Conservation (phyloP, 306 rosid species). For the Quercus wislizeni region DNA sequence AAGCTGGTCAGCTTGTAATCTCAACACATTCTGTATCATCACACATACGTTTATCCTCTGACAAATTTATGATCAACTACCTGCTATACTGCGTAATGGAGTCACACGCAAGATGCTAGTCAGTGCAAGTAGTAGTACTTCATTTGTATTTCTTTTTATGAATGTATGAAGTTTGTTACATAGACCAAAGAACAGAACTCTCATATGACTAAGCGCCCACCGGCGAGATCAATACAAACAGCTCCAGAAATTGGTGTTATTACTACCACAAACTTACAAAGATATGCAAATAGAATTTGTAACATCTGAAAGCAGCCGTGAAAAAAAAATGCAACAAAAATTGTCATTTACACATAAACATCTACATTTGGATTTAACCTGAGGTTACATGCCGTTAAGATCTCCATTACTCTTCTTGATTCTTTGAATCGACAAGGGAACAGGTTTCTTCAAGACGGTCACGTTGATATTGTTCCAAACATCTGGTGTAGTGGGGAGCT, state of each 20-base stretch:
- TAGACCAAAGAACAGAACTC: neutral
- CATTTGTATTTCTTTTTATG: neutral
- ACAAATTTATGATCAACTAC: too few relatives aligned
- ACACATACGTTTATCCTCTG: too few relatives aligned
- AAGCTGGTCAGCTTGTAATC: too few relatives aligned
- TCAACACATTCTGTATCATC: too few relatives aligned
- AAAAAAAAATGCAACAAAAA: neutral
- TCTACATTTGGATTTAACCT: constrained; percentile 25
- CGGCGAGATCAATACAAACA: neutral
- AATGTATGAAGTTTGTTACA: neutral
- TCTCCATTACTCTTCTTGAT: constrained; percentile 40
- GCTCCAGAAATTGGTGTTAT: neutral
- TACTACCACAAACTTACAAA: neutral
- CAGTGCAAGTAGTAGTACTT: neutral
- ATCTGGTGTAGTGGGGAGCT: constrained; percentile 62
- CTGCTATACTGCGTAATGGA: too few relatives aligned
- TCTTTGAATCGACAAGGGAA: constrained; percentile 56
- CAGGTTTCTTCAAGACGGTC: constrained; percentile 59
- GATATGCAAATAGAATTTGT: neutral
- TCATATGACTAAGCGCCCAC: neutral
- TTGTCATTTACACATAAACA: neutral
- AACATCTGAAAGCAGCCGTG: neutral
- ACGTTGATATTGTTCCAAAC: constrained; percentile 87
- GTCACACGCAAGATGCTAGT: neutral
- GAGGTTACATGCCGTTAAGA: constrained; percentile 23